phyloP scores from a whole-genome alignment of 2,329 filamentous ascomycete species.

The Botryotinia convoluta region DNA sequence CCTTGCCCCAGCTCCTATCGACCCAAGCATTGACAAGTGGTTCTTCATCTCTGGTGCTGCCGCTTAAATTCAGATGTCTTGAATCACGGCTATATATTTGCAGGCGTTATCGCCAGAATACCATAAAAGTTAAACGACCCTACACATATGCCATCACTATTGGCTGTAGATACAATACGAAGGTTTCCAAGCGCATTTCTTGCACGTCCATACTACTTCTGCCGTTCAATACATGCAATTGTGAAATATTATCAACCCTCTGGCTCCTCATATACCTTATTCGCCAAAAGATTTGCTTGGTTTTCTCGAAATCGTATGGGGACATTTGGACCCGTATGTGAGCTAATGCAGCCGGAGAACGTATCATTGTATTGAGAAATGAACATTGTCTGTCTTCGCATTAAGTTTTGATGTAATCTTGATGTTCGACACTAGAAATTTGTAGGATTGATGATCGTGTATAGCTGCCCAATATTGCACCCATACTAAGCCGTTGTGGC shows the following conservation, averaged over 20 bases:
- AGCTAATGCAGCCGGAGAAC: background rate
- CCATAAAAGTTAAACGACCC: constrained; percentile 24
- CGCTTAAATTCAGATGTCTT: constrained; percentile 52
- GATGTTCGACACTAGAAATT: background rate
- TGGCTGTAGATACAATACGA: constrained; percentile 14
- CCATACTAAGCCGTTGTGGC: background rate
- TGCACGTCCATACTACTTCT: background rate
- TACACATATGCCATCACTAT: constrained; percentile 2
- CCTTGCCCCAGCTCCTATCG: constrained; percentile 81
- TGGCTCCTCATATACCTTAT: too few relatives aligned
- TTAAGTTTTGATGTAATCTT: constrained; percentile 6
- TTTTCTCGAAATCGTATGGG: background rate
- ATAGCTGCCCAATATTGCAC: background rate
- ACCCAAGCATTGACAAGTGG: constrained; percentile 99
- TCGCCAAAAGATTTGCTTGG: background rate
- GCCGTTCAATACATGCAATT: background rate
- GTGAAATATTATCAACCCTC: background rate
- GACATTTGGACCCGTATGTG: too few relatives aligned
- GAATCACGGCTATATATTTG: constrained; percentile 15
- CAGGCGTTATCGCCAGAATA: constrained; percentile 20
- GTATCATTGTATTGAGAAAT: background rate
- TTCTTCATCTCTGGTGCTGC: constrained; percentile 99
- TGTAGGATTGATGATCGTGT: background rate
- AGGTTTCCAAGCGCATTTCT: background rate
- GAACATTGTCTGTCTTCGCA: background rate